These are phyloP conservation scores for Erysimum cheiranthoides DNA, from an alignment of 345 rosid genomes.

Conservation along the genomic window DNA sequence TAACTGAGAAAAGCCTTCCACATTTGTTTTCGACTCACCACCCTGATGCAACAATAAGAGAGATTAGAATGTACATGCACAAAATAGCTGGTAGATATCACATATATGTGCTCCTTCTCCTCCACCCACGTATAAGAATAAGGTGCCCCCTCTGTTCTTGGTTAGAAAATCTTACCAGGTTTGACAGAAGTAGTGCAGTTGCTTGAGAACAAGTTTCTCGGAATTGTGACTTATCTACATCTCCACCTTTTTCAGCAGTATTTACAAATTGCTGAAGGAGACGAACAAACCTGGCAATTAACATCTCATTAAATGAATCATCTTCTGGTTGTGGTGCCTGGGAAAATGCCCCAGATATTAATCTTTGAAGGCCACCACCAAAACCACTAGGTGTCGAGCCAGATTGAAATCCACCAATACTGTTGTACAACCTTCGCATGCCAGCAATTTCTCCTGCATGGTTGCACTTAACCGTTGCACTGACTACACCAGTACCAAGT, in stretches of 20 bases:
- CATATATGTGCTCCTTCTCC: slow-evolving; percentile 26
- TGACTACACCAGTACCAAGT: slow-evolving; percentile 89
- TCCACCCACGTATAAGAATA: slow-evolving; percentile 19
- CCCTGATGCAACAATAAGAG: slow-evolving; percentile 53
- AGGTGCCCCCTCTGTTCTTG: slow-evolving; percentile 6
- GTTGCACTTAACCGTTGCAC: slow-evolving; percentile 96
- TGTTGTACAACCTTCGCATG: slow-evolving; percentile 93
- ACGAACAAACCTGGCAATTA: slow-evolving; percentile 80
- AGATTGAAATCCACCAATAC: slow-evolving; percentile 93
- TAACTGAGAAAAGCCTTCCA: slow-evolving; percentile 93
- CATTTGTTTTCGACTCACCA: slow-evolving; percentile 72
- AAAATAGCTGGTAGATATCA: slow-evolving; percentile 26
- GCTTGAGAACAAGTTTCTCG: slow-evolving; percentile 95
- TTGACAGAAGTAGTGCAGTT: slow-evolving; percentile 91
- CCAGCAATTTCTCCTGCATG: slow-evolving; percentile 99
- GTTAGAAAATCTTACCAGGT: slow-evolving; percentile 66
- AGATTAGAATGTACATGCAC: slow-evolving; percentile 36
- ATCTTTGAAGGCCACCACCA: slow-evolving; percentile 79
- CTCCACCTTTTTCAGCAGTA: slow-evolving; percentile 87
- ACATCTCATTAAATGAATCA: slow-evolving; percentile 88
- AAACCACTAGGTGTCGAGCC: slow-evolving; percentile 60
- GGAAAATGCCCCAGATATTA: slow-evolving; percentile 91
- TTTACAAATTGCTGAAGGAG: slow-evolving; percentile 96
- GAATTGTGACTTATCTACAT: slow-evolving; percentile 85
- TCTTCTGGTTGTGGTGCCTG: slow-evolving; percentile 70